A percentile compares a stretch with the other conserved stretches of the same genome.
Conservation (phyloP, 805 yeast genomes). For the Candida sithepensis region DNA sequence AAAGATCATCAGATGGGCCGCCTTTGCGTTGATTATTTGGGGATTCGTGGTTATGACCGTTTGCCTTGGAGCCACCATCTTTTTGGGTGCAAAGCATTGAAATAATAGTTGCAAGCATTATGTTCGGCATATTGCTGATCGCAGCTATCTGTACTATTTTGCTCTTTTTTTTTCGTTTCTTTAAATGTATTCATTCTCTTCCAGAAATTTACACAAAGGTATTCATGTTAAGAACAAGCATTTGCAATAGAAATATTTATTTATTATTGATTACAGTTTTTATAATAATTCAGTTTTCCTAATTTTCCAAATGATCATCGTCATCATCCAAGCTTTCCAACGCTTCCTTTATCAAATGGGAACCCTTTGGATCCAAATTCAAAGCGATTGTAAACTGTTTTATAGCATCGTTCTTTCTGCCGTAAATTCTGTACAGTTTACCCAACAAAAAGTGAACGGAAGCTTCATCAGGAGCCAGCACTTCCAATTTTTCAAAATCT, state of each 20-base stretch:
- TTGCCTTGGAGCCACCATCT: conserved; percentile 44
- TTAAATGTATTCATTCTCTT: no score
- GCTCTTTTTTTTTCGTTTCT: no score
- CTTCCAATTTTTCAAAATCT: conserved; percentile 68
- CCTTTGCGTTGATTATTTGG: conserved; percentile 58
- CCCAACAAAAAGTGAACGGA: conserved; percentile 89
- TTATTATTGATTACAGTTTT: neutral
- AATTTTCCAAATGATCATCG: conserved; percentile 9
- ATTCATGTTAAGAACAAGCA: neutral
- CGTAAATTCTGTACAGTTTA: conserved; percentile 73
- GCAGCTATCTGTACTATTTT: no score
- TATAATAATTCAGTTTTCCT: conserved; percentile 5
- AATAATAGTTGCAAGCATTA: no score
- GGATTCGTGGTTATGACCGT: conserved; percentile 69
- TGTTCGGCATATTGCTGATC: no score
- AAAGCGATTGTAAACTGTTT: conserved; percentile 84
- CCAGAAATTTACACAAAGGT: no score
- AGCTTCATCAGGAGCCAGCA: conserved; percentile 91
- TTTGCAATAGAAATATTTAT: neutral
- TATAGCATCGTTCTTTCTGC: conserved; percentile 73
- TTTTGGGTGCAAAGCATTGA: conserved; percentile 31
- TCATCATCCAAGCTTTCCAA: conserved; percentile 47
- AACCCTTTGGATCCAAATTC: conserved; percentile 89
- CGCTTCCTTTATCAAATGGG: conserved; percentile 80
- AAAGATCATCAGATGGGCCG: conserved; percentile 38